These are phyloP conservation scores for Irpex sp. DNA, from an alignment of 1,284 basidiomycete species.

Conservation along the genomic window DNA sequence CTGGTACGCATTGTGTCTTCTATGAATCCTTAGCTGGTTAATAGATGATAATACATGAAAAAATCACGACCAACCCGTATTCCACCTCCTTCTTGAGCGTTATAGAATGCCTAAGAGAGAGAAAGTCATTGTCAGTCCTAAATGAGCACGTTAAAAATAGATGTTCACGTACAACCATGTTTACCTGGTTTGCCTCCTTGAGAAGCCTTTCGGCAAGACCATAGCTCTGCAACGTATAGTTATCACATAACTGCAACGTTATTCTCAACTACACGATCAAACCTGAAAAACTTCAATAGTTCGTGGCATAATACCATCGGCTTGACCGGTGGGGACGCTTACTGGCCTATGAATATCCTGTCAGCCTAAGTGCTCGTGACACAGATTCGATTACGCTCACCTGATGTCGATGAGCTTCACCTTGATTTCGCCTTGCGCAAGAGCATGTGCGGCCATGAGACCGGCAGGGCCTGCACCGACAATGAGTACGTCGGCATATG, in stretches of 20 bases:
- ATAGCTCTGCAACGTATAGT: conserved; percentile 52
- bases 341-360: conserved; percentile 35
- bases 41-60: background rate
- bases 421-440: conserved; percentile 57
- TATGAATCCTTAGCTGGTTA: background rate
- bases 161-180: conserved; percentile 48
- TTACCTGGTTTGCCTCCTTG: conserved; percentile 62
- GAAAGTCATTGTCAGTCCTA: background rate
- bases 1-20: conserved; percentile 40
- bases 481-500: conserved; percentile 44
- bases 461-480: conserved; percentile 58
- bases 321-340: conserved; percentile 66
- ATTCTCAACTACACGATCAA: background rate
- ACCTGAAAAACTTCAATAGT: conserved; percentile 77
- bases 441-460: conserved; percentile 60
- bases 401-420: conserved; percentile 67
- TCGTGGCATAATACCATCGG: conserved; percentile 75
- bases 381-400: conserved; percentile 27
- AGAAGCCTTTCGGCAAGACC: conserved; percentile 63
- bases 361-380: background rate
- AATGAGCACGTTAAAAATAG: background rate
- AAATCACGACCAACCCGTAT: conserved; percentile 50
- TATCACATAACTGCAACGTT: background rate
- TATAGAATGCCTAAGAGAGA: conserved; percentile 59
- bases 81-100: conserved; percentile 53